A percentile compares a stretch with the other conserved stretches of the same genome.
These are phyloP conservation scores for Globisporangium viniferum DNA, from an alignment of 352 stramenopile genomes.

Conservation along the genomic window DNA sequence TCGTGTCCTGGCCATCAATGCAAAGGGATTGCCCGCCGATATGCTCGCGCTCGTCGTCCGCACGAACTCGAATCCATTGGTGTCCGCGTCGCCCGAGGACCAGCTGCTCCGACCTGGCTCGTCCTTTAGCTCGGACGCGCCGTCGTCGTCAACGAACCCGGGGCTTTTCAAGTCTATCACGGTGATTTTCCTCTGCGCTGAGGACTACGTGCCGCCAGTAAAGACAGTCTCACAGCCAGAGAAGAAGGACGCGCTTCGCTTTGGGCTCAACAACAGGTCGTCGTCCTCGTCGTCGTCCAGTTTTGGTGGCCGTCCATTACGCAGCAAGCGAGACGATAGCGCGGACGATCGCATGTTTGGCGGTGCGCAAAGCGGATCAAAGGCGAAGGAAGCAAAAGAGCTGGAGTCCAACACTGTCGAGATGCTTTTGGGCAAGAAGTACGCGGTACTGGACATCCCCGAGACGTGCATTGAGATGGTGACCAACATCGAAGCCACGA, in stretches of 20 bases:
- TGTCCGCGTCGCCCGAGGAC: slow-evolving; percentile 19
- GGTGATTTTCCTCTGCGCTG: slow-evolving; percentile 61
- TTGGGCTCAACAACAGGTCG: not conserved
- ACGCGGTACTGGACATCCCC: slow-evolving; percentile 72
- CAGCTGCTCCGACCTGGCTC: slow-evolving; percentile 19
- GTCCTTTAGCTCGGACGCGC: slow-evolving; percentile 34
- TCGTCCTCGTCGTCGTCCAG: slow-evolving; percentile 13
- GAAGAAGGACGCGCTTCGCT: not conserved
- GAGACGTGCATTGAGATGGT: slow-evolving; percentile 76
- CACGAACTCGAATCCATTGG: slow-evolving; percentile 28
- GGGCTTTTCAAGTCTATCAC: slow-evolving; percentile 76
- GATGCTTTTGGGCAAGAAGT: slow-evolving; percentile 59
- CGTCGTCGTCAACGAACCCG: slow-evolving; percentile 11
- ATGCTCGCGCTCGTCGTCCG: slow-evolving; percentile 62
- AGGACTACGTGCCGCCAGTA: slow-evolving; percentile 59
- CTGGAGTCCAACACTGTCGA: slow-evolving; percentile 53
- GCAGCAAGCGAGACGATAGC: slow-evolving; percentile 51
- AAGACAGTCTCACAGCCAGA: slow-evolving; percentile 18
- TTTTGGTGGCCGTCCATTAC: slow-evolving; percentile 39
- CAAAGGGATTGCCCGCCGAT: slow-evolving; percentile 58
- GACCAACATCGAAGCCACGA: slow-evolving; percentile 35
- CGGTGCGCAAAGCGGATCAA: slow-evolving; percentile 21
- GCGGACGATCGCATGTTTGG: slow-evolving; percentile 42
- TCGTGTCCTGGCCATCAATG: slow-evolving; percentile 57
- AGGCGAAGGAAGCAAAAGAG: slow-evolving; percentile 34